Percentiles rank a stretch among this genome's conserved stretches.
These are phyloP conservation scores for Solanum ossicruentum DNA, from an alignment of 257 asterid species.

Conservation along the genomic window DNA sequence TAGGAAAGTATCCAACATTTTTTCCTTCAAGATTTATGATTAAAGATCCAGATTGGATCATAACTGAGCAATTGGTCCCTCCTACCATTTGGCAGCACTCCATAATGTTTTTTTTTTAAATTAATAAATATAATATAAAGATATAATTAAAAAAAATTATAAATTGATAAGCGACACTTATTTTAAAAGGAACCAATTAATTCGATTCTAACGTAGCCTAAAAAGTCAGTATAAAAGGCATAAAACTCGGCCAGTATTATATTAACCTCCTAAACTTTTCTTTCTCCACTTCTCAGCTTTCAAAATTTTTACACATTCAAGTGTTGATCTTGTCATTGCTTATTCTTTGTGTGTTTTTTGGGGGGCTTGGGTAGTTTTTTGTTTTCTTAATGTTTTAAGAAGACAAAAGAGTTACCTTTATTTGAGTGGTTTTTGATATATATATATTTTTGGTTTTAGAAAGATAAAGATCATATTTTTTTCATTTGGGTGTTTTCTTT, in stretches of 20 bases:
- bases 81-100: neutral
- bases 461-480: neutral
- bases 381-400: no score
- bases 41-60: neutral
- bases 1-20: neutral
- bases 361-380: no score
- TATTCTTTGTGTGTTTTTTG: neutral
- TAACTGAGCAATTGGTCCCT: neutral
- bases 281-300: neutral
- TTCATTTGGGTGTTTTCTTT: neutral
- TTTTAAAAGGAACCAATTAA: neutral
- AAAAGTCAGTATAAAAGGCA: neutral
- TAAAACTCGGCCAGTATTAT: neutral
- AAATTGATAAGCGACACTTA: neutral
- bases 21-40: neutral
- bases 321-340: neutral
- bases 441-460: neutral
- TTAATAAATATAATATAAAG: neutral
- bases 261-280: neutral
- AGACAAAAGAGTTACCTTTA: neutral
- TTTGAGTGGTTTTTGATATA: neutral
- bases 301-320: neutral
- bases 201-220: neutral
- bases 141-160: neutral
- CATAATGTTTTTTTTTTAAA: fast-evolving